Base-by-base conservation (phyloP, 2,329 filamentous ascomycete genomes). In the Endoconidiophora polonica region DNA sequence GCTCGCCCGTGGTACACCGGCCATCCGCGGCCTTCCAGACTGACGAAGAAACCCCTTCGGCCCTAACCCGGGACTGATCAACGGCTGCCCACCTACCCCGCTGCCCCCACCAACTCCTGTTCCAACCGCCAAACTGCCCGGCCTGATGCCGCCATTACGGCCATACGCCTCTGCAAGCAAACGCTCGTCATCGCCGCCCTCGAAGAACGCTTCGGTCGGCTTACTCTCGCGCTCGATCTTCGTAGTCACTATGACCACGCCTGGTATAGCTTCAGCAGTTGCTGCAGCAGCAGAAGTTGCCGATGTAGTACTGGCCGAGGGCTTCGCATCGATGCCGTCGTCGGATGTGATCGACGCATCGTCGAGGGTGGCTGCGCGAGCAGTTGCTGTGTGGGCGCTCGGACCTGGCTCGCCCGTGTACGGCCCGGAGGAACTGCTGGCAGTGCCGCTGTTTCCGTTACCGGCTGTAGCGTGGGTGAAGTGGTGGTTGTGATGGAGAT, bases 241-340 rank as follows among this genome's bases (percentile, higher is more conserved):
- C 4, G 63, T 66, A n/a, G 64, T 65, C 18, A 65, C 60, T 33
- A 65, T 48, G 16, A 66, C 64, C 29, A 52, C 56, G 54, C 48
- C 53, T 44, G 18, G 55, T 3, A 37, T 33, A 14, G 20, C 29
- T 6, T 14, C 9, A 3, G 36, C 26, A 29, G 43, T 14, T 38
- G 47, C 43, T 24, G 26, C 18, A 24, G 24, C 24, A 33, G 16
- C 40, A 9, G 14, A 22, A 2, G 18, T 40, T 26, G 33, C 44
- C 26, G 50, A 42, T 50, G 46, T 9, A 33, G 26, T 33, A 33
- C 26, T 33, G 12, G 26, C 26, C 3, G 26, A 33, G 26, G 26
- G 26, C 4, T 33, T 33, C 7, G 26, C 26, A 33, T 33, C 26
- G 3, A 50, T 46, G 42, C 55, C 52, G 20, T 42, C 45, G 38